A percentile compares a stretch with the other conserved stretches of the same genome.
Evolutionary conservation across 176 grass and related monocot genomes (phyloP).

Genomic region (Tuctoria greenei): DNA sequence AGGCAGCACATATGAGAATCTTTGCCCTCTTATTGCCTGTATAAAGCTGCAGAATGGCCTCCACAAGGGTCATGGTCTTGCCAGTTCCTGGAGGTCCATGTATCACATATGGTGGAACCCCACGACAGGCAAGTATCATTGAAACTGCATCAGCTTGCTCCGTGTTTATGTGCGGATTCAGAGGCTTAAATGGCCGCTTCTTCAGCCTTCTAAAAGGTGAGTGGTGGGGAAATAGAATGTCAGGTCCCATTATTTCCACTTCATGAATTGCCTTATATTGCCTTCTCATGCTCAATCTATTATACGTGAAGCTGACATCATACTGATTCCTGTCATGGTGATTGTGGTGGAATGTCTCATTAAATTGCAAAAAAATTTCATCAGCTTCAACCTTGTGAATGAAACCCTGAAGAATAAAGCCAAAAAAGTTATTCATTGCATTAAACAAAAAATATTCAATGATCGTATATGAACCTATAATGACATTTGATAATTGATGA

Average conservation of each 20-base stretch:
- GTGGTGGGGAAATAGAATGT: slow-evolving; percentile 58
- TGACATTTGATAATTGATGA: slow-evolving; percentile 21
- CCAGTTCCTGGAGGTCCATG: slow-evolving; percentile 88
- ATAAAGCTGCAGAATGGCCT: slow-evolving; percentile 84
- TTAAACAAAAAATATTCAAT: neutral
- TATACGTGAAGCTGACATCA: slow-evolving; percentile 86
- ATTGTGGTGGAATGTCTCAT: slow-evolving; percentile 45
- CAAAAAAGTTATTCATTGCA: slow-evolving; percentile 1
- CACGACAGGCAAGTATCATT: slow-evolving; percentile 81
- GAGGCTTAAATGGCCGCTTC: slow-evolving; percentile 45
- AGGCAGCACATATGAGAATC: slow-evolving; percentile 85
- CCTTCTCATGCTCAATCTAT: slow-evolving; percentile 89
- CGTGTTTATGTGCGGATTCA: slow-evolving; percentile 65
- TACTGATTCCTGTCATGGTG: slow-evolving; percentile 50
- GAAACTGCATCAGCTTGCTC: slow-evolving; percentile 70
- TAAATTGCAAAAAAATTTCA: slow-evolving; percentile 84
- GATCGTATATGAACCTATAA: slow-evolving; percentile 27
- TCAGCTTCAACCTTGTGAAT: slow-evolving; percentile 91
- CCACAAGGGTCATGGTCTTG: slow-evolving; percentile 84
- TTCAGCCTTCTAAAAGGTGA: slow-evolving; percentile 44
- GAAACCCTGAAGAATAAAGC: slow-evolving; percentile 64
- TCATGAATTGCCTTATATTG: slow-evolving; percentile 63
- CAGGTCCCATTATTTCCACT: slow-evolving; percentile 48
- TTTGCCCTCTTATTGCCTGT: slow-evolving; percentile 48
- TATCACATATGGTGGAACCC: slow-evolving; percentile 75